Conservation (phyloP, 202 grass and related monocot species). For the Cymbopogon flexuosus region DNA sequence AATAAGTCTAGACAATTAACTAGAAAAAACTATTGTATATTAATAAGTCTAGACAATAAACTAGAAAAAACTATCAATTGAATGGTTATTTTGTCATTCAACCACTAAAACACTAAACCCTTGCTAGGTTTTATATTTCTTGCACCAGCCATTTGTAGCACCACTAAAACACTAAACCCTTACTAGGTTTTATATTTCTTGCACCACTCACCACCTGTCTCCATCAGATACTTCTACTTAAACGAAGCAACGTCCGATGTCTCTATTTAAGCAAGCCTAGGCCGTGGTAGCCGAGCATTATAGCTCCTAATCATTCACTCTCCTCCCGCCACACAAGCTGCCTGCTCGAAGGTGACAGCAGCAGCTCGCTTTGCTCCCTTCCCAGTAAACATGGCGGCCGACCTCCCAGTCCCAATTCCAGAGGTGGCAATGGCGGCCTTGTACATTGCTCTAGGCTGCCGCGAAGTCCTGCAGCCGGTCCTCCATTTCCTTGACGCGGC, state of each 20-base stretch:
- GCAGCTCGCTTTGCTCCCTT: too few species aligned
- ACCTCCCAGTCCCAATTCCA: background rate
- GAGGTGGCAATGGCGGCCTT: slow-evolving; percentile 11
- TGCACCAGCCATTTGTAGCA: too few species aligned
- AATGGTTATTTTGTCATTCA: too few species aligned
- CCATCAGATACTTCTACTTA: slow-evolving; percentile 5
- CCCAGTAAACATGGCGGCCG: background rate
- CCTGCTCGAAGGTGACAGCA: background rate
- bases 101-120: too few species aligned
- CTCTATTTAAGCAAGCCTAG: slow-evolving; percentile 13
- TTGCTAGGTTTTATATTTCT: too few species aligned
- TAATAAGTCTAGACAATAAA: too few species aligned
- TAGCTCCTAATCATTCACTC: background rate
- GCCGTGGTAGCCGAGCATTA: background rate
- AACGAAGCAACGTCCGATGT: background rate
- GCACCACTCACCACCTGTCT: background rate
- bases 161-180: too few species aligned
- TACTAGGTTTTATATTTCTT: too few species aligned
- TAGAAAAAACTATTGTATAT: too few species aligned
- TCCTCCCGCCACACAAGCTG: background rate
- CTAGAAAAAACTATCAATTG: too few species aligned
- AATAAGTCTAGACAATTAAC: too few species aligned
- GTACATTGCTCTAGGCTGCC: slow-evolving; percentile 15
- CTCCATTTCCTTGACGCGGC: background rate
- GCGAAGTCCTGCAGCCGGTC: background rate